phyloP scores from a whole-genome alignment of 2,329 filamentous ascomycete species.

The Ascochyta clinopodiicola region DNA sequence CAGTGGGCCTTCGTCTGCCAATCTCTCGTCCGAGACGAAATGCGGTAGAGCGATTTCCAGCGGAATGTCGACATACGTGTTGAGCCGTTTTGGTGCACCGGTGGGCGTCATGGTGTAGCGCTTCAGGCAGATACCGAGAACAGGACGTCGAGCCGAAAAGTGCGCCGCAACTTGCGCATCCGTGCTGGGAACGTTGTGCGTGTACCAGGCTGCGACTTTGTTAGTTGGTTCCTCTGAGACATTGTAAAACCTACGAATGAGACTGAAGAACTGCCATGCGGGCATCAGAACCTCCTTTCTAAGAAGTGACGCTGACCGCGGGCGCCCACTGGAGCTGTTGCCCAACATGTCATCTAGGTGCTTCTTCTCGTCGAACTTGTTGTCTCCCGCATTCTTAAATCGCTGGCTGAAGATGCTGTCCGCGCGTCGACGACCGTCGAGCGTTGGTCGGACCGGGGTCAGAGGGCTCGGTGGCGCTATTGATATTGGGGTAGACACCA shows the following conservation, averaged over 20 bases:
- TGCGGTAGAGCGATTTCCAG: constrained; percentile 82
- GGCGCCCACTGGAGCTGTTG: constrained; percentile 40
- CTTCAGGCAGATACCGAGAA: constrained; percentile 92
- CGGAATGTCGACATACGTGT: constrained; percentile 91
- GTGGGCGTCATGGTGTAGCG: constrained; percentile 78
- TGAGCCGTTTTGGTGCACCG: constrained; percentile 73
- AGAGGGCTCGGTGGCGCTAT: constrained; percentile 33
- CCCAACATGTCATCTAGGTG: constrained; percentile 49
- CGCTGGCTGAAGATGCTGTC: constrained; percentile 60
- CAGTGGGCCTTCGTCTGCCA: constrained; percentile 69
- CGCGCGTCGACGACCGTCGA: constrained; percentile 49
- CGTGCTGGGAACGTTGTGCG: constrained; percentile 66
- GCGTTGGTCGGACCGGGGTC: constrained; percentile 34
- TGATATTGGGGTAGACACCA: constrained; percentile 43
- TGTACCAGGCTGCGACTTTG: constrained; percentile 76
- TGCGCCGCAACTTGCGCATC: constrained; percentile 88
- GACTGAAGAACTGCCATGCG: constrained; percentile 95
- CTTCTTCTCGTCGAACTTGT: constrained; percentile 58
- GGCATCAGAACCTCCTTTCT: constrained; percentile 90
- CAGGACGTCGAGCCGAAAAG: constrained; percentile 80
- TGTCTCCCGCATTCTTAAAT: constrained; percentile 56
- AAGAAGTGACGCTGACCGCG: constrained; percentile 51
- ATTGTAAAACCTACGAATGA: constrained; percentile 72
- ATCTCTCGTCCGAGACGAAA: constrained; percentile 83
- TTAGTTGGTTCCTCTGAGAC: constrained; percentile 17